Percentiles rank a stretch among this genome's conserved stretches.
phyloP scores from a whole-genome alignment of 768 basidiomycete genomes.

The Termitomyces heimii region DNA sequence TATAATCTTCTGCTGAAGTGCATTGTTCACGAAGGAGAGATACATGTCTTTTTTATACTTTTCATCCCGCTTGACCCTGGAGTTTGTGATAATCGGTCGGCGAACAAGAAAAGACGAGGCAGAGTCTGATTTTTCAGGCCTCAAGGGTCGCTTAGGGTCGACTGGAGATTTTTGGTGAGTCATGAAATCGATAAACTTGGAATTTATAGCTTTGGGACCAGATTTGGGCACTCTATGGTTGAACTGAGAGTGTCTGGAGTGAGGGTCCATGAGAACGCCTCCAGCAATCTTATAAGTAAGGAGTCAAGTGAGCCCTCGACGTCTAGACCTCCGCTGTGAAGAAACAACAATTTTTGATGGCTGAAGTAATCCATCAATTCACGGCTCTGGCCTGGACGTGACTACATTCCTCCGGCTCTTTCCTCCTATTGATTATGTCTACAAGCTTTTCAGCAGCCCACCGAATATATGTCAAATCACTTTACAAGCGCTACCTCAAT shows the following conservation, averaged over 20 bases:
- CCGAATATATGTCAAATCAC: constrained; percentile 82
- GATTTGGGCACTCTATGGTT: constrained; percentile 67
- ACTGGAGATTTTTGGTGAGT: constrained; percentile 30
- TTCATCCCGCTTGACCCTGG: constrained; percentile 72
- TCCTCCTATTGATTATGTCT: constrained; percentile 36
- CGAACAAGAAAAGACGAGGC: constrained; percentile 23
- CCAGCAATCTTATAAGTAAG: constrained; percentile 4
- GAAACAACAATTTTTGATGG: constrained; percentile 16
- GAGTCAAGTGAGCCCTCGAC: not conserved
- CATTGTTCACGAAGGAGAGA: constrained; percentile 76
- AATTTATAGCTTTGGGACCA: constrained; percentile 45
- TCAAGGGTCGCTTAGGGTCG: constrained; percentile 32
- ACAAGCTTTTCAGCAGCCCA: constrained; percentile 67
- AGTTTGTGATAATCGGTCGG: constrained; percentile 74
- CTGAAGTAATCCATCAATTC: constrained; percentile 12
- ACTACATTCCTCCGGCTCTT: constrained; percentile 7
- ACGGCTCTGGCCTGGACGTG: not conserved
- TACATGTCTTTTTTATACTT: constrained; percentile 79
- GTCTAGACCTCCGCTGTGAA: not conserved
- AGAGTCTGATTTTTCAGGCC: constrained; percentile 23
- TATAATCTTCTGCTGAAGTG: constrained; percentile 64
- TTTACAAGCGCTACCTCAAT: constrained; percentile 83
- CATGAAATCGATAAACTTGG: constrained; percentile 38
- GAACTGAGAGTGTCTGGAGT: constrained; percentile 70
- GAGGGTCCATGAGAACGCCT: constrained; percentile 57